These are phyloP conservation scores for Rhodotorula babjevae DNA, from an alignment of 768 basidiomycete genomes.

Conservation along the genomic window DNA sequence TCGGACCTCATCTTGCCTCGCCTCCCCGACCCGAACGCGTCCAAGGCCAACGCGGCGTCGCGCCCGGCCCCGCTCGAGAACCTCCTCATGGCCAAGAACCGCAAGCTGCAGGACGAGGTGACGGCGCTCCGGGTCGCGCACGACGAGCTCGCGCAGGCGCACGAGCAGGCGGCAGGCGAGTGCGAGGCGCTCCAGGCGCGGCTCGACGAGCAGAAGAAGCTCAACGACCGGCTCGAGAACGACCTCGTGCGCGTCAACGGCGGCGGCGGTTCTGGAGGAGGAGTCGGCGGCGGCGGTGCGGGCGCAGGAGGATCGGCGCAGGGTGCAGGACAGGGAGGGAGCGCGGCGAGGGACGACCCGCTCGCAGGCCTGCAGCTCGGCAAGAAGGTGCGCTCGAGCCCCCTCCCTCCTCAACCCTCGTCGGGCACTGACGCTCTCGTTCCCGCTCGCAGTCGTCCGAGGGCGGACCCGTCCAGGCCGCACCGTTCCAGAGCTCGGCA, in stretches of 20 bases:
- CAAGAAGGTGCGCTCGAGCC: slow-evolving; percentile 49
- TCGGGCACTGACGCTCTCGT: neutral
- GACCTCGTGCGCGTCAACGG: slow-evolving; percentile 79
- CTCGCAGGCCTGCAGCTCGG: slow-evolving; percentile 71
- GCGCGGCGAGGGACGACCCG: slow-evolving; percentile 53
- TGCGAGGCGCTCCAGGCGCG: slow-evolving; percentile 61
- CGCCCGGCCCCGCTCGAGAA: slow-evolving; percentile 80
- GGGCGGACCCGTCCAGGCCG: slow-evolving; percentile 46
- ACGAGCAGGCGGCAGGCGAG: slow-evolving; percentile 58
- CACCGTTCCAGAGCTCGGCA: slow-evolving; percentile 65
- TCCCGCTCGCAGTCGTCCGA: neutral
- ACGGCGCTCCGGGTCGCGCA: slow-evolving; percentile 82
- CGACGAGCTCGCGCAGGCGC: slow-evolving; percentile 68
- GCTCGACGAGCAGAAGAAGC: slow-evolving; percentile 65
- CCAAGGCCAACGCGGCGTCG: slow-evolving; percentile 64
- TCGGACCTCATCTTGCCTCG: slow-evolving; percentile 49
- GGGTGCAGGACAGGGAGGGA: neutral
- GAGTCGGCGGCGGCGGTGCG: neutral
- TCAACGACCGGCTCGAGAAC: slow-evolving; percentile 88
- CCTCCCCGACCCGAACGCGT: slow-evolving; percentile 83
- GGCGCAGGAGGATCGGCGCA: neutral
- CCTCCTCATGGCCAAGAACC: slow-evolving; percentile 88
- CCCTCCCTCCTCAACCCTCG: too few species aligned
- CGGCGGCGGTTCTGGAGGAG: slow-evolving; percentile 44
- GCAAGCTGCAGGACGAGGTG: slow-evolving; percentile 81